phyloP scores from a whole-genome alignment of 495 filamentous ascomycete genomes.

The Stereocaulon alpinum region DNA sequence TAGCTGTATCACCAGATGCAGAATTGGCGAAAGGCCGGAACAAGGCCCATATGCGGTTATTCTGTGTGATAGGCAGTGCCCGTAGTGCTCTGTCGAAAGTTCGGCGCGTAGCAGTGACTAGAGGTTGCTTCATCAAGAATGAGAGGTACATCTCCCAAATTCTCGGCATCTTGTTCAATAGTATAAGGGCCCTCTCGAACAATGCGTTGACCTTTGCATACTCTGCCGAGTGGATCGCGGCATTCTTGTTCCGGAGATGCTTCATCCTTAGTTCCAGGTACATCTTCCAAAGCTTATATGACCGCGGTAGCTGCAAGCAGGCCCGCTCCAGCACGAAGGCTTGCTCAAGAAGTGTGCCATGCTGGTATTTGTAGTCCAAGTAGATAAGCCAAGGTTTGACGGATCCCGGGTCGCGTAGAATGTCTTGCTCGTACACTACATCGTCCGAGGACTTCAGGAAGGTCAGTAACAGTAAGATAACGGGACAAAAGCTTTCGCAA shows the following conservation, averaged over 20 bases:
- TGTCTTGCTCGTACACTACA: constrained; percentile 90
- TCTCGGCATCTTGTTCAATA: constrained; percentile 97
- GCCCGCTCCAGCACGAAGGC: constrained; percentile 90
- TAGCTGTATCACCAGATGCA: constrained; percentile 79
- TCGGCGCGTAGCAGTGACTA: constrained; percentile 79
- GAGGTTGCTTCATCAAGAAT: constrained; percentile 81
- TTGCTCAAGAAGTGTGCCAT: constrained; percentile 80
- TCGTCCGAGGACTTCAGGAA: constrained; percentile 64
- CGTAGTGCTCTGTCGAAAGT: constrained; percentile 92
- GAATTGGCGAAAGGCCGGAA: constrained; percentile 90
- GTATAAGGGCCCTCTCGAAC: constrained; percentile 85
- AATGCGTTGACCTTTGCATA: constrained; percentile 90
- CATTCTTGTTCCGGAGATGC: constrained; percentile 75
- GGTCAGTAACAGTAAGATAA: constrained; percentile 18
- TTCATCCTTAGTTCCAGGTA: constrained; percentile 80
- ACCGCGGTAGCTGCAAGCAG: constrained; percentile 77
- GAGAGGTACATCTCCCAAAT: constrained; percentile 98
- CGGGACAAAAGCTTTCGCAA: constrained; percentile 11
- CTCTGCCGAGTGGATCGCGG: constrained; percentile 68
- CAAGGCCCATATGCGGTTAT: constrained; percentile 91
- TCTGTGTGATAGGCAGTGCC: constrained; percentile 91
- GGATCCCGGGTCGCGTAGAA: constrained; percentile 72
- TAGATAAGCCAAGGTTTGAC: constrained; percentile 96
- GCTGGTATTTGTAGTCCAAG: constrained; percentile 79
- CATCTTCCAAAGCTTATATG: constrained; percentile 98